phyloP scores from a whole-genome alignment of 2,329 filamentous ascomycete species.

The Diaporthe sp. region DNA sequence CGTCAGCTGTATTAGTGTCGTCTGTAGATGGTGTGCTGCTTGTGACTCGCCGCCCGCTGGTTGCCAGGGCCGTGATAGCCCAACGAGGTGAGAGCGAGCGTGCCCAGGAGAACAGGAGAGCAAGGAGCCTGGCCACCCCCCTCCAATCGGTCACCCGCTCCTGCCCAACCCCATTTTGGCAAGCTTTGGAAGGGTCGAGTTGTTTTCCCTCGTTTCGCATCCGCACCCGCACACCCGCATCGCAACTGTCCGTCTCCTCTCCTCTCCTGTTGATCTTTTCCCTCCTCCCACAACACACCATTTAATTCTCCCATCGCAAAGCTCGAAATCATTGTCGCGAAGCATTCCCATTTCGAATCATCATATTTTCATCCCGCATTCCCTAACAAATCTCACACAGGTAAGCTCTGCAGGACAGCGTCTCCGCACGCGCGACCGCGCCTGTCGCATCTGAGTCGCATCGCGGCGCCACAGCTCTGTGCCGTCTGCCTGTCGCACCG shows the following conservation, averaged over 20 bases:
- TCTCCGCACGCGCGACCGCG: constrained; percentile 34
- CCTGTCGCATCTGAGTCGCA: constrained; percentile 37
- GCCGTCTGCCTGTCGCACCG: constrained; percentile 18
- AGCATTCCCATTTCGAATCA: constrained; percentile 9
- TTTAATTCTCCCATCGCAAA: constrained; percentile 27
- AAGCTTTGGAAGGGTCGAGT: constrained; percentile 29
- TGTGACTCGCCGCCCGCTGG: constrained; percentile 1
- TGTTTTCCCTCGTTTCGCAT: constrained; percentile 43
- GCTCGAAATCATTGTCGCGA: constrained; percentile 37
- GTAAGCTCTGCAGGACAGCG: constrained; percentile 37
- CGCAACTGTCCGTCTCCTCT: constrained; percentile 35
- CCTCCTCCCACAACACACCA: constrained; percentile 13
- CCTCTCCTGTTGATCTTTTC: constrained; percentile 32
- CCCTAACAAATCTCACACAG: constrained; percentile 1
- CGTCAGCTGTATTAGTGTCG: constrained; percentile 7
- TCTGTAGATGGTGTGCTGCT: constrained; percentile 19
- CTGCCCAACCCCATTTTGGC: constrained; percentile 13
- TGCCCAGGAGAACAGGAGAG: constrained; percentile 14
- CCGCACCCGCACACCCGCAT: constrained; percentile 25
- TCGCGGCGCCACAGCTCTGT: constrained; percentile 15
- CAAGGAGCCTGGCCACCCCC: not conserved
- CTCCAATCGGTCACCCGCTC: constrained; percentile 3
- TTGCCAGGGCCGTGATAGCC: constrained; percentile 24
- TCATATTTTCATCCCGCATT: constrained; percentile 6
- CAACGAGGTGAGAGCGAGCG: not conserved